A percentile compares a stretch with the other conserved stretches of the same genome.
phyloP scores from a whole-genome alignment of 805 yeast species.

The Saccharomycodes ludwigii region DNA sequence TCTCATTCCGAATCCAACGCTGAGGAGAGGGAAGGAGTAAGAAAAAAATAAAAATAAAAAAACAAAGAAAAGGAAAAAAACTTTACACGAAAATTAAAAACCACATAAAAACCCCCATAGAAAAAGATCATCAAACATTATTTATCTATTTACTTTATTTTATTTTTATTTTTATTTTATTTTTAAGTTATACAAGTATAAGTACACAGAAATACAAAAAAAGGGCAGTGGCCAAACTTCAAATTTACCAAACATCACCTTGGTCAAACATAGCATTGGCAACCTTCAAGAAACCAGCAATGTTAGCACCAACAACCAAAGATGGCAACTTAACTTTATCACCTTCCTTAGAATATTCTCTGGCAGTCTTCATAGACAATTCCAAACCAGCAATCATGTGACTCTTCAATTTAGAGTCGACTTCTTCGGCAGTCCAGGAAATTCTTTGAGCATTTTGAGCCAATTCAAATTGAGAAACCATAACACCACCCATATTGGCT shows the following conservation, averaged over 20 bases:
- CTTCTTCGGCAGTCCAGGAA: constrained; percentile 85
- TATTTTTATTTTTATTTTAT: too few relatives aligned
- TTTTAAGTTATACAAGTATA: too few relatives aligned
- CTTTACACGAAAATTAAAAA: too few relatives aligned
- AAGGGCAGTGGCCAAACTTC: constrained; percentile 1
- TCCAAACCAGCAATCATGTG: constrained; percentile 91
- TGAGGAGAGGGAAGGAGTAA: too few relatives aligned
- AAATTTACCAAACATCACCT: constrained; percentile 52
- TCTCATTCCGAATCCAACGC: too few relatives aligned
- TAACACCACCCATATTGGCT: constrained; percentile 99
- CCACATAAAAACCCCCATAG: too few relatives aligned
- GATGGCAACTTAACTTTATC: constrained; percentile 71
- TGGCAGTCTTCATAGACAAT: constrained; percentile 83
- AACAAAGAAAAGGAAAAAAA: too few relatives aligned
- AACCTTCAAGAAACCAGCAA: constrained; percentile 97
- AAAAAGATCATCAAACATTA: too few relatives aligned
- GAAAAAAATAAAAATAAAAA: too few relatives aligned
- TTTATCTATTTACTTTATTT: too few relatives aligned
- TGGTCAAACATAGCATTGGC: constrained; percentile 97
- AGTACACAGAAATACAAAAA: background rate
- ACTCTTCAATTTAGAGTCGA: constrained; percentile 77
- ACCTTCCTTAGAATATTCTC: constrained; percentile 60
- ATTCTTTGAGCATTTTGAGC: constrained; percentile 97
- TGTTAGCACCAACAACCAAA: constrained; percentile 95
- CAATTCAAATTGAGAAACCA: constrained; percentile 97